Evolutionary conservation across 177 flowering plant genomes (phyloP), one percentile per base, ranked within the genome.

Genomic region (Vitis hybrid): DNA sequence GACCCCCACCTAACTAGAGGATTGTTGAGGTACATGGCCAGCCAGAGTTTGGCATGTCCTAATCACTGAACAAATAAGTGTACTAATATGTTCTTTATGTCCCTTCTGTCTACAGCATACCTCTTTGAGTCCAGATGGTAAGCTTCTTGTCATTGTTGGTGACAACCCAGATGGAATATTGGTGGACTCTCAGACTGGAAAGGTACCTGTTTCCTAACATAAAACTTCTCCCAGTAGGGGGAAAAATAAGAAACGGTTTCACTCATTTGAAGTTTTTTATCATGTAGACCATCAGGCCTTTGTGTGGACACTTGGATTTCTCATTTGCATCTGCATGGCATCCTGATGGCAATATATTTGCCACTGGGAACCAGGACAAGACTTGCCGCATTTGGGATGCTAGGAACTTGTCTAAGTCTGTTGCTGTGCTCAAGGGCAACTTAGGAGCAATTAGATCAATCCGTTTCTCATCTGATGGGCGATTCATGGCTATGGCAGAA

Each of bases 321-420:
- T 91, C 97, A 17, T 91, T 91, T 78, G 97, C 97, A 54, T 85
- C 94, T 1, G 91, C 92, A 48, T 91, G 97, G 97, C 87, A 88
- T 67, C 94, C 97, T 8, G 80, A 86, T 70, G 94, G 97, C 51
- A 50, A 63, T 11, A 85, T 76, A 9, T 86, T 90, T 71, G 97
- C 94, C 51, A 91, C 97, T 9, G 97, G 94, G 51, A 91, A 91
- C 78, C 97, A 91, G 64, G 97, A 91, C 74, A 91, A 88, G 71
- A 89, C 97, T 13, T 90, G 97, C 69, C 88, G 94, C 13, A 64
- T 91, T 49, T 91, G 97, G 97, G 97, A 90, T 59, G 68, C 78
- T 2, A 68, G 92, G 32, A 88, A 91, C 69, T 79, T 88, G 18
- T 88, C 92, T 27, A 73, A 81, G 61, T 86, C 97, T 1, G 86